phyloP scores from a whole-genome alignment of 148 eudicot species.

The Nepenthes mirabilis region DNA sequence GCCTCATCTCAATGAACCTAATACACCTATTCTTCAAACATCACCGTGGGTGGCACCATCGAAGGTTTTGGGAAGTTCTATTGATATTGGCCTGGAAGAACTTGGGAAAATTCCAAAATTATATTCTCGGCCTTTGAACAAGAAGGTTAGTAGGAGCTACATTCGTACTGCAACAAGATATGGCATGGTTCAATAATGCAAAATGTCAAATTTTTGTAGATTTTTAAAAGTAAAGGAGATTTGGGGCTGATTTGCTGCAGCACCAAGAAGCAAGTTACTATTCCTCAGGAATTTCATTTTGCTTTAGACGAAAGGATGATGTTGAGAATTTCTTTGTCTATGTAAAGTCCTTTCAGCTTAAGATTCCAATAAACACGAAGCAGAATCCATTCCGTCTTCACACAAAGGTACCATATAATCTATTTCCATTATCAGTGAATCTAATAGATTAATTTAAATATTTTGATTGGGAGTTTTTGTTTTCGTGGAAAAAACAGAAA shows the following conservation, averaged over 20 bases:
- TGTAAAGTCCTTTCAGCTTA: slow-evolving; percentile 21
- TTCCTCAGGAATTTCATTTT: slow-evolving; percentile 88
- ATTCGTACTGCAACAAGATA: background rate
- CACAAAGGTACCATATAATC: slow-evolving; percentile 49
- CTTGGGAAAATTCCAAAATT: slow-evolving; percentile 77
- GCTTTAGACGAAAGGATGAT: slow-evolving; percentile 64
- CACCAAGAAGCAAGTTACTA: slow-evolving; percentile 59
- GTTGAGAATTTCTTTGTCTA: slow-evolving; percentile 60
- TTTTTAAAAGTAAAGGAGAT: slow-evolving; percentile 89
- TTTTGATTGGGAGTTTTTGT: background rate
- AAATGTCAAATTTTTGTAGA: slow-evolving; percentile 27
- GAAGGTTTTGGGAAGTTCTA: slow-evolving; percentile 41
- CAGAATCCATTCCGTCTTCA: slow-evolving; percentile 79
- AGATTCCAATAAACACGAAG: slow-evolving; percentile 53
- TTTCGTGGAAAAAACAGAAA: slow-evolving; percentile 30
- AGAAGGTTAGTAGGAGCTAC: slow-evolving; percentile 34
- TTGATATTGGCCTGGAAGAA: slow-evolving; percentile 74
- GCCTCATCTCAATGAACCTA: slow-evolving; percentile 69
- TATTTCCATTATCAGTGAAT: background rate
- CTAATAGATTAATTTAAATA: background rate
- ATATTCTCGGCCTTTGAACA: slow-evolving; percentile 90
- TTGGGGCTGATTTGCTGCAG: slow-evolving; percentile 59
- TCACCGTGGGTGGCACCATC: slow-evolving; percentile 77
- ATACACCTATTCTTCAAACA: slow-evolving; percentile 74
- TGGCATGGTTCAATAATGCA: background rate